Evolutionary conservation across 1,284 basidiomycete species (phyloP), one percentile per base, ranked within the genome.

Genomic region (Irpex sp.): DNA sequence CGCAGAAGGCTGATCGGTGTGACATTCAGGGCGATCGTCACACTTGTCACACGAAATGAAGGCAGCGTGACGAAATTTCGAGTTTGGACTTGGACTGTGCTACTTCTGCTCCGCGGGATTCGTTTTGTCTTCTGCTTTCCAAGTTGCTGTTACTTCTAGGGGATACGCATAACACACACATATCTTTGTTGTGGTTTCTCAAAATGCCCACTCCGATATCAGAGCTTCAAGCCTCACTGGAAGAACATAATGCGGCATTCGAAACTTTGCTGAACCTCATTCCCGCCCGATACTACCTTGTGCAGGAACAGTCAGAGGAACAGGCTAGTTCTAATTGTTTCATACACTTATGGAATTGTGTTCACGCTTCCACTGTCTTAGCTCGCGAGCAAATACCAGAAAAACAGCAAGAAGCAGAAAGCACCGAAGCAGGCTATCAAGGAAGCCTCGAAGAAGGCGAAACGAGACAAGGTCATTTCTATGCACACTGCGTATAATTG

Each of bases 321-420:
- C 85, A 87, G 79, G 88, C 85, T 52, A 64, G 78, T 68, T 52
- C 63, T 26, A 9, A 19, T 26, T 26, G 26, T 26, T 26, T 4
- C 3, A 26, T 26, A 26, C 26, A 26, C 57, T 57, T 31, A 64
- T 54, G 52, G 34, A 11, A 36, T 59, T 40, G 36, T 55, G 5
- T 48, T 4, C n/a, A 8, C 19, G 21, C 5, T 56, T 47, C 36
- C 15, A 34, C 21, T 56, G 7, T 36, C 5, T 40, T 62, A 84
- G 83, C 73, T 75, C 31, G 82, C 86, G 13, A 88, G 85, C 57
- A 95, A 91, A 75, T 96, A 89, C 76, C 92, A 93, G 75, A 95
- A 94, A 78, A 92, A 96, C 74, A 94, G 89, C 78, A 94, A 93
- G 77, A 89, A 93, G 66, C 82, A 87, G 75, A 92, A 92, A 60